These are phyloP conservation scores for Zygosaccharomyces gambellarensis DNA, from an alignment of 805 yeast genomes.

Conservation along the genomic window DNA sequence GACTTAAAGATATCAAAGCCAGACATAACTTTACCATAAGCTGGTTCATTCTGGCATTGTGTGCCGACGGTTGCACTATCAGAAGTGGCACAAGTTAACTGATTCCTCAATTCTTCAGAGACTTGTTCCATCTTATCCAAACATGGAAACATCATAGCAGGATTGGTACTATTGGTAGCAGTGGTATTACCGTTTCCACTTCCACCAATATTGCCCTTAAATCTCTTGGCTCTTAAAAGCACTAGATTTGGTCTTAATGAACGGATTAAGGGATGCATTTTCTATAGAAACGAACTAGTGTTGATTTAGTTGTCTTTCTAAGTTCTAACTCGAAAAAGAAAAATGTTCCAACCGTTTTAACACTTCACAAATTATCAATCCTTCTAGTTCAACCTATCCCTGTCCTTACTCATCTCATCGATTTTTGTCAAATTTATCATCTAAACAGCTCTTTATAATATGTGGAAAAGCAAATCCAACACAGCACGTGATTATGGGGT, in stretches of 20 bases:
- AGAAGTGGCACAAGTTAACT: constrained; percentile 10
- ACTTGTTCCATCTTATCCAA: constrained; percentile 68
- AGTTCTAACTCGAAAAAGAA: not conserved
- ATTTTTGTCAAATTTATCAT: not conserved
- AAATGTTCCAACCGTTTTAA: not conserved
- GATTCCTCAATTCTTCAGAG: constrained; percentile 31
- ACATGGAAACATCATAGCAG: constrained; percentile 78
- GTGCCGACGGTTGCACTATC: constrained; percentile 3
- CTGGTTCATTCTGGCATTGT: constrained; percentile 65
- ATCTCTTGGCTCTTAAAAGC: constrained; percentile 10
- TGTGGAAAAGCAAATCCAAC: not conserved
- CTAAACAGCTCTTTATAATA: not conserved
- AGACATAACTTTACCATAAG: constrained; percentile 61
- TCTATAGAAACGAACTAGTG: not conserved
- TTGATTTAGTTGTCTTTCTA: not conserved
- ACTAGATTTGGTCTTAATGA: constrained; percentile 5
- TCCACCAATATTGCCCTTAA: not conserved
- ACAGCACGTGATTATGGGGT: constrained; percentile 1
- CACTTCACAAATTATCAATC: not conserved
- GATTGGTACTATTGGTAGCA: constrained; percentile 39
- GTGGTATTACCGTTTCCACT: too few relatives aligned
- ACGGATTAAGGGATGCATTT: not conserved
- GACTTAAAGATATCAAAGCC: constrained; percentile 62
- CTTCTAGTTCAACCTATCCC: not conserved
- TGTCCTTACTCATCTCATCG: not conserved